phyloP scores from a whole-genome alignment of 2,329 filamentous ascomycete species.

The Botrytis sinoallii region DNA sequence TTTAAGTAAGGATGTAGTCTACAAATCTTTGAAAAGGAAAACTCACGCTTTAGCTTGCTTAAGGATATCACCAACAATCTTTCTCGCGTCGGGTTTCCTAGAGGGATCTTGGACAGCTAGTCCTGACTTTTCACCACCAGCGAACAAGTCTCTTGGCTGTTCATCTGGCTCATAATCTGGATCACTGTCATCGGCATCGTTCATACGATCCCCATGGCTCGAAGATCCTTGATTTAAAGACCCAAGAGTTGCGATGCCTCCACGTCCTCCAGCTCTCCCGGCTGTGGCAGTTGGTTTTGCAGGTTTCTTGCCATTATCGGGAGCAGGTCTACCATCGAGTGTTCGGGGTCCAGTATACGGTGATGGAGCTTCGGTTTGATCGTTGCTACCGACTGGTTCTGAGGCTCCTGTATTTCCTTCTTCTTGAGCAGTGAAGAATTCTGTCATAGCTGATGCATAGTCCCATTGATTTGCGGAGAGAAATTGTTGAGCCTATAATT shows the following conservation, averaged over 20 bases:
- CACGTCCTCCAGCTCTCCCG: constrained; percentile 28
- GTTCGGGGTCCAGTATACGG: constrained; percentile 59
- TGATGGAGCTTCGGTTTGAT: constrained; percentile 36
- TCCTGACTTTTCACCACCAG: constrained; percentile 81
- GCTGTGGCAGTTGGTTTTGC: constrained; percentile 26
- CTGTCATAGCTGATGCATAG: constrained; percentile 57
- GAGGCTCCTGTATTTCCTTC: constrained; percentile 46
- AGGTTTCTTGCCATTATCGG: constrained; percentile 26
- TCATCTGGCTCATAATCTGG: constrained; percentile 54
- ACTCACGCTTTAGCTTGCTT: constrained; percentile 60
- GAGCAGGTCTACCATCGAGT: constrained; percentile 60
- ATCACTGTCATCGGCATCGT: constrained; percentile 58
- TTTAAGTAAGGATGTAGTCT: not conserved
- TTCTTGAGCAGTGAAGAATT: constrained; percentile 59
- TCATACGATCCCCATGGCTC: constrained; percentile 50
- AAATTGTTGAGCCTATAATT: constrained; percentile 60
- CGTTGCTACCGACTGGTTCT: constrained; percentile 42
- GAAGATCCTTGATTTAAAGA: constrained; percentile 39
- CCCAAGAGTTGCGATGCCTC: constrained; percentile 59
- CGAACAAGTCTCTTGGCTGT: constrained; percentile 68
- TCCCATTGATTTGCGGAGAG: constrained; percentile 66
- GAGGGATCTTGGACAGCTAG: constrained; percentile 63
- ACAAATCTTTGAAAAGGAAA: not conserved
- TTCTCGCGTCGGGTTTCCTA: constrained; percentile 47
- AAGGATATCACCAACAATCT: constrained; percentile 61